Evolutionary conservation across 148 eudicot genomes (phyloP).

Genomic region (Bassia scoparia): DNA sequence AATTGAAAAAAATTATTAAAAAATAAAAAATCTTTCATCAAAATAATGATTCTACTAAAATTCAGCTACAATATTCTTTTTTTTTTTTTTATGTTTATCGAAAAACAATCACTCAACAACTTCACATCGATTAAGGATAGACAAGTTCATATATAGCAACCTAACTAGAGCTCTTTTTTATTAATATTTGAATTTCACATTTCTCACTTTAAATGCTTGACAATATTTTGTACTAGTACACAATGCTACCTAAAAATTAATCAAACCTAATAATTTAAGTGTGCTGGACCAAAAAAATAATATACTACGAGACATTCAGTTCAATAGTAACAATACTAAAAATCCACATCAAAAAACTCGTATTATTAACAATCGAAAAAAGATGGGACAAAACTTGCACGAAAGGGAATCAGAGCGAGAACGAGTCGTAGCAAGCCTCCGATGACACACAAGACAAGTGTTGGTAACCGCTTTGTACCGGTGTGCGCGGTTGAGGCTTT

Average conservation of each 20-base stretch:
- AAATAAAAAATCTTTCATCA: not conserved
- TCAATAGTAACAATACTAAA: too few species aligned
- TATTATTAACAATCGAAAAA: not conserved
- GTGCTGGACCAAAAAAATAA: not conserved
- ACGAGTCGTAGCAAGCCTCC: constrained; percentile 55
- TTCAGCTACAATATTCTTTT: not conserved
- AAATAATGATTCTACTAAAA: not conserved
- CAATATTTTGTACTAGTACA: not conserved
- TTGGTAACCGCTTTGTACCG: constrained; percentile 53
- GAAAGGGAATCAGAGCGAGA: constrained; percentile 47
- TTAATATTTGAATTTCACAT: not conserved
- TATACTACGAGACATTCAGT: not conserved
- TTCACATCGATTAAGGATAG: not conserved
- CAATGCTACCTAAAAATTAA: too few species aligned
- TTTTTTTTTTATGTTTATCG: not conserved
- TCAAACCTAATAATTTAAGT: not conserved
- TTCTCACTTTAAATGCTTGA: not conserved
- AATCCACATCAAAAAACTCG: too few species aligned
- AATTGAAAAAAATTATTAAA: too few species aligned
- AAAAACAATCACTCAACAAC: not conserved
- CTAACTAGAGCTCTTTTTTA: not conserved
- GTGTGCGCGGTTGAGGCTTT: constrained; percentile 54
- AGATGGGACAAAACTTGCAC: constrained; percentile 47
- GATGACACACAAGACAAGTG: constrained; percentile 50
- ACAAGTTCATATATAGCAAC: not conserved